phyloP scores from a whole-genome alignment of 139 green algal genomes.

The Marvania coccoides region DNA sequence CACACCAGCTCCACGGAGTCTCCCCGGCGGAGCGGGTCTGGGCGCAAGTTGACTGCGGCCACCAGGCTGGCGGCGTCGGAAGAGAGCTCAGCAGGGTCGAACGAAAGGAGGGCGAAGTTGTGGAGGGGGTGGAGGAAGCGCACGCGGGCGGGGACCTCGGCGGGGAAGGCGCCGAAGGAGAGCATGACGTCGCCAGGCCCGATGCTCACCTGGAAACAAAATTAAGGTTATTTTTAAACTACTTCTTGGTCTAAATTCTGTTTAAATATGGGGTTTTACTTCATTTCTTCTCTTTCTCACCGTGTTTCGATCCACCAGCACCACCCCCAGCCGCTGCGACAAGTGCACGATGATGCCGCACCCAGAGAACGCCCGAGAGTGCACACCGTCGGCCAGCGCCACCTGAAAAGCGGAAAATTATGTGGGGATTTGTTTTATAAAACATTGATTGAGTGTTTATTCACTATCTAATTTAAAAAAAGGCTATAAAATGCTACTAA shows the following conservation, averaged over 20 bases:
- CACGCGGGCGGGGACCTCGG: constrained; percentile 59
- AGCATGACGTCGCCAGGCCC: constrained; percentile 70
- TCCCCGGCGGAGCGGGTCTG: constrained; percentile 28
- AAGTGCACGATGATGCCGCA: constrained; percentile 60
- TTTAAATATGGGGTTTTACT: too few relatives aligned
- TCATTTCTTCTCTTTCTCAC: too few relatives aligned
- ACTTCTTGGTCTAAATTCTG: too few relatives aligned
- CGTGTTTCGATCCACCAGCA: constrained; percentile 87
- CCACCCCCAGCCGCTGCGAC: constrained; percentile 40
- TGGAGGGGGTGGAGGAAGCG: constrained; percentile 79
- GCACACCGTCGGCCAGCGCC: constrained; percentile 78
- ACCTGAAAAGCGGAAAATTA: too few relatives aligned
- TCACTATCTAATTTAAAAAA: too few relatives aligned
- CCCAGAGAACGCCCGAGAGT: constrained; percentile 50
- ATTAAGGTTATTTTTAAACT: too few relatives aligned
- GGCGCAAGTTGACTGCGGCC: constrained; percentile 16
- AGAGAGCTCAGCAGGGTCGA: constrained; percentile 51
- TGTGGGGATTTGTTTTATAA: too few relatives aligned
- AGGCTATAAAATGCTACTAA: too few relatives aligned
- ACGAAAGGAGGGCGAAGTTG: constrained; percentile 76
- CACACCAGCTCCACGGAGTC: constrained; percentile 61
- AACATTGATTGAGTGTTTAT: too few relatives aligned
- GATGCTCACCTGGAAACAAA: too few relatives aligned
- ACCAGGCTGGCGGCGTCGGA: constrained; percentile 38
- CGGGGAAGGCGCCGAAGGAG: constrained; percentile 77